Evolutionary conservation across 2,329 filamentous ascomycete genomes (phyloP), one percentile per base, ranked within the genome.

Genomic region (Phoma sp.): DNA sequence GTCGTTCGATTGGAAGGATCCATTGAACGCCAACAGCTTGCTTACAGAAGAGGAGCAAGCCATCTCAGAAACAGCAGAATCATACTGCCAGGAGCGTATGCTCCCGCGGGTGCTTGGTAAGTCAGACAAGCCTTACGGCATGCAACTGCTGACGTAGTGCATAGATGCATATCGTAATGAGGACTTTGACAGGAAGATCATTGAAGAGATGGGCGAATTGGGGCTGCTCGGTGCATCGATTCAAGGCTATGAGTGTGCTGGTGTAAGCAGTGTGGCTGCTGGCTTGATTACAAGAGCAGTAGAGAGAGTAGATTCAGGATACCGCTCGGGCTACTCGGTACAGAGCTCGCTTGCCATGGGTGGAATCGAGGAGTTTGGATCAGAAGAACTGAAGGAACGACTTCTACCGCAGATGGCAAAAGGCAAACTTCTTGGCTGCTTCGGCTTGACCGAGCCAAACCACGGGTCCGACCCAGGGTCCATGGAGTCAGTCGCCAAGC

Each of bases 291-390:
- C 91, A 19, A 86, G 92, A 71, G 92, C 93, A 61, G 91, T 96
- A 17, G 92, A 96, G 77, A 85, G 92, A 53, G 91, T 96, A 25
- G 92, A 96, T 73, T 95, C 91, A 57, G 93, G 92, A 43, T 96
- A 96, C 77, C 86, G 93, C 55, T 96, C 91, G 43, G 92, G 90
- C 62, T 96, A 96, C 89, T 96, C 91, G 6, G 93, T 96, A 19
- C 92, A 96, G 75, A 94, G 90, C 57, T 95, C 92, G 1, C 81
- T 96, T n/a, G 90, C 89, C 21, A 96, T 96, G 93, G 92, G 92
- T 21, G 91, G 90, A 24, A 96, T 96, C 68, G 82, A 93, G 74
- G 90, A 96, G 67, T 94, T 93, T 66, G 92, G 92, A 5, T 87
- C 89, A n/a, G 78, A 88, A 68, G 92, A 96, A 77, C 88, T 92